These are phyloP conservation scores for Podospora pseudopauciseta DNA, from an alignment of 495 filamentous ascomycete species.

Conservation along the genomic window DNA sequence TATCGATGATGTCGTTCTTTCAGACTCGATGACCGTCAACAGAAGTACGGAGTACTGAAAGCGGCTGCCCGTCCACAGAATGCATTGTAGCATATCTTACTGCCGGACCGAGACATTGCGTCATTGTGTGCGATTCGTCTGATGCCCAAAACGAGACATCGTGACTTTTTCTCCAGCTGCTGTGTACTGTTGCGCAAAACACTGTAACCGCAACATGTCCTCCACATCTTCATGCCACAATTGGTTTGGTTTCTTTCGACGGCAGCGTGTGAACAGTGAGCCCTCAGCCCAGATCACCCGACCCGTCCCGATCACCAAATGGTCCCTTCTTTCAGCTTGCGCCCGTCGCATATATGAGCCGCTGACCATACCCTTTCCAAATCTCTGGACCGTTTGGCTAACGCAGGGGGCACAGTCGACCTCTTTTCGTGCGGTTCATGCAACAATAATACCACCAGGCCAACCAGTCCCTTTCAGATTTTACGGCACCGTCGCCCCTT, in stretches of 20 bases:
- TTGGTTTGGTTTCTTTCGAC: neutral
- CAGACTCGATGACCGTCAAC: neutral
- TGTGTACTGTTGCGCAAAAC: neutral
- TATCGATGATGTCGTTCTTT: neutral
- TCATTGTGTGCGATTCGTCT: neutral
- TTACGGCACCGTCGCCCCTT: neutral
- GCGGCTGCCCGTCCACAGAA: no score
- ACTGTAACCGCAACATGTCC: neutral
- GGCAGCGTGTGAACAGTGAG: neutral
- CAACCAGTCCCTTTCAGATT: neutral
- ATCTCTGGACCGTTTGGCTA: neutral
- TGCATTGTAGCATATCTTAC: neutral
- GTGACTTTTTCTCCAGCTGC: neutral
- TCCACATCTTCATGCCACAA: neutral
- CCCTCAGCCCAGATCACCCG: no score
- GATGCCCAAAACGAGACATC: neutral
- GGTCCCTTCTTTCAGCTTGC: neutral
- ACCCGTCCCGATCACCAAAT: neutral
- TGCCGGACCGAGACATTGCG: neutral
- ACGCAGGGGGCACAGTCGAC: neutral
- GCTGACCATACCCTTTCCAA: neutral
- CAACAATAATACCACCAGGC: neutral
- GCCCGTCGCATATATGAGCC: neutral
- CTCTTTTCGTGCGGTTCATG: neutral
- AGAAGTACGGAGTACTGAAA: neutral